Evolutionary conservation across 495 filamentous ascomycete species (phyloP), one percentile per base, ranked within the genome.

Genomic region (Halenospora varia): DNA sequence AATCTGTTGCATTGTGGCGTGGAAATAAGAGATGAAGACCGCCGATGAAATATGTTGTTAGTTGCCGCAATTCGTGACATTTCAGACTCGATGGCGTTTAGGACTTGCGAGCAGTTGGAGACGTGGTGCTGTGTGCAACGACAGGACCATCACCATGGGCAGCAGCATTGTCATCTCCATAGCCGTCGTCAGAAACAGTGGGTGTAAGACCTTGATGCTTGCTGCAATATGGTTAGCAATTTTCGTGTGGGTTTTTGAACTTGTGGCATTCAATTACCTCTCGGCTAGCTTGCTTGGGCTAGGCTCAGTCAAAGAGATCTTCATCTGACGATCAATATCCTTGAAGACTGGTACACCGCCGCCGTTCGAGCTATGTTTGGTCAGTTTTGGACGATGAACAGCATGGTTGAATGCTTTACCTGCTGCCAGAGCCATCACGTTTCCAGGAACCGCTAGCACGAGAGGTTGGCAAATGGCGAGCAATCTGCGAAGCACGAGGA

Each of bases 61-160:
- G 42, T 17, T 45, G 42, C n/a, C 18, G 42, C 18, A n/a, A n/a
- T 45, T 20, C 13, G 11, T 4, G 42, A n/a, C 6, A 8, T 6
- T 20, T 20, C 42, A n/a, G 47, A 23, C 39, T 10, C 35, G 22
- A 24, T 1, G 18, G 10, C 2, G 8, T 15, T 25, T 59, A 66
- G 47, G 60, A 41, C 47, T 61, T 62, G 57, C 63, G 63, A 44
- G 68, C 64, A 6, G 72, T 69, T 20, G 79, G 79, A 18, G 79
- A 81, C 1, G 75, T 73, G 56, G 74, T 71, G 40, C 75, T 75
- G 49, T 77, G 73, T 35, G 70, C 77, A 51, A 74, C 68, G 49
- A 71, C 71, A n/a, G 59, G 66, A 44, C 77, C 79, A 48, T 78
- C 77, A 24, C 76, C 70, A 53, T 71, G 68, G 44, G 81, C 68